Evolutionary conservation across 345 rosid species (phyloP), one percentile per base, ranked within the genome.

Genomic region (Reutealis trisperma): DNA sequence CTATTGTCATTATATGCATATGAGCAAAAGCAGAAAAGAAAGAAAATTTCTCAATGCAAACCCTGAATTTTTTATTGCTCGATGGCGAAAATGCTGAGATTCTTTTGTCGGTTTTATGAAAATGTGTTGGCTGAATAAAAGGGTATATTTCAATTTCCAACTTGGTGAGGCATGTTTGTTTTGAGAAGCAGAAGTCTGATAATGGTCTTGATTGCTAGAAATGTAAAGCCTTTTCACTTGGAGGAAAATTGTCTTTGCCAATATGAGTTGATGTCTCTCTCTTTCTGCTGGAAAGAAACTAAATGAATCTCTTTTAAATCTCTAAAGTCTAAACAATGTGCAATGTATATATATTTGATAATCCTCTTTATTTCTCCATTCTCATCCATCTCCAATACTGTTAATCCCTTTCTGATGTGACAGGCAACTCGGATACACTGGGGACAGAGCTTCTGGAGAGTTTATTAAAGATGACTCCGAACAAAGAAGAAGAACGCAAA

Each of bases 401-500:
- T 21, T 13, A 54, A 16, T 41, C 41, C 10, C 51, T 54, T 8
- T 22, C 25, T 44, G 16, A 4, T 37, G 3, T 51, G 18, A 82
- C 81, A 96, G 99, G 99, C 25, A 96, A 91, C 73, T 84, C 92
- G 0, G 99, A 96, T 75, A 83, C 90, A 2, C 77, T 96, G 66
- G 99, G 98, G 63, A 85, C 97, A 4, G 99, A 96, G 85, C 96
- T 96, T 42, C 93, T 96, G 3, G 96, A 94, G 77, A 91, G 97
- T 72, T 80, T 96, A 75, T 85, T 92, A 64, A 96, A 92, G 88
- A 96, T 96, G 99, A 93, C 98, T 73, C 98, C 97, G 45, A 88
- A 94, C 0, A 87, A 91, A 83, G 99, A 94, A 78, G 98, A 96
- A 85, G 97, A 91, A 76, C 83, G 70, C 6, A 96, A 90, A 74